Evolutionary conservation across 768 basidiomycete species (phyloP).

Genomic region (Rhizopogon vesiculosus): DNA sequence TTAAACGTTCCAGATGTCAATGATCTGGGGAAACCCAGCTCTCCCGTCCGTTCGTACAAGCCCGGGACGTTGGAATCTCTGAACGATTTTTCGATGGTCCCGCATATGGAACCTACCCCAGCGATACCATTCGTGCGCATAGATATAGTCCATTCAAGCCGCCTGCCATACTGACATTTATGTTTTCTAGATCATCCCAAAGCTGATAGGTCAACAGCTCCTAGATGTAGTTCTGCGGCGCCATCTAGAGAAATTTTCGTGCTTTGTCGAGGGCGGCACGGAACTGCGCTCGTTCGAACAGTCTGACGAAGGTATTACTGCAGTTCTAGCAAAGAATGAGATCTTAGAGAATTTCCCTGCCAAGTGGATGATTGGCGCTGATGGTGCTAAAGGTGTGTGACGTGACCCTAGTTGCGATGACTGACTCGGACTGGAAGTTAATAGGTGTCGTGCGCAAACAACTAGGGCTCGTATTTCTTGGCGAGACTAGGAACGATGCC

Average conservation of each 20-base stretch:
- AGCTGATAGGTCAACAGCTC: conserved; percentile 8
- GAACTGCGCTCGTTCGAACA: conserved; percentile 32
- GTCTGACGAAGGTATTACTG: conserved; percentile 23
- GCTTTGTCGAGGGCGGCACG: conserved; percentile 28
- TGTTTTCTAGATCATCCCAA: neutral
- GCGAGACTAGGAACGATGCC: conserved; percentile 24
- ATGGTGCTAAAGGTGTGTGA: conserved; percentile 29
- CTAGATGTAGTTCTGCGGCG: conserved; percentile 19
- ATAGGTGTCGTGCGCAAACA: conserved; percentile 28
- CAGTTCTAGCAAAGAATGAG: conserved; percentile 15
- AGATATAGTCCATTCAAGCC: neutral
- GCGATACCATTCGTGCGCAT: neutral
- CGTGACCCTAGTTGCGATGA: neutral
- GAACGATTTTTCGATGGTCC: neutral
- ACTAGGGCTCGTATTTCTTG: conserved; percentile 10
- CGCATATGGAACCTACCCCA: conserved; percentile 5
- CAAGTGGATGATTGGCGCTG: conserved; percentile 33
- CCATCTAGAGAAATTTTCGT: neutral
- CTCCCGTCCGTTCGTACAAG: conserved; percentile 29
- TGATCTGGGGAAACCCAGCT: conserved; percentile 21
- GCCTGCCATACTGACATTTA: neutral
- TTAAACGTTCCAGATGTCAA: conserved; percentile 34
- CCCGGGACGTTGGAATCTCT: neutral
- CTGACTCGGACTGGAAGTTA: neutral
- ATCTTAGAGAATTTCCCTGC: conserved; percentile 14